A percentile compares a stretch with the other conserved stretches of the same genome.
Evolutionary conservation across 768 basidiomycete species (phyloP).

Genomic region (Suillus bovinus): DNA sequence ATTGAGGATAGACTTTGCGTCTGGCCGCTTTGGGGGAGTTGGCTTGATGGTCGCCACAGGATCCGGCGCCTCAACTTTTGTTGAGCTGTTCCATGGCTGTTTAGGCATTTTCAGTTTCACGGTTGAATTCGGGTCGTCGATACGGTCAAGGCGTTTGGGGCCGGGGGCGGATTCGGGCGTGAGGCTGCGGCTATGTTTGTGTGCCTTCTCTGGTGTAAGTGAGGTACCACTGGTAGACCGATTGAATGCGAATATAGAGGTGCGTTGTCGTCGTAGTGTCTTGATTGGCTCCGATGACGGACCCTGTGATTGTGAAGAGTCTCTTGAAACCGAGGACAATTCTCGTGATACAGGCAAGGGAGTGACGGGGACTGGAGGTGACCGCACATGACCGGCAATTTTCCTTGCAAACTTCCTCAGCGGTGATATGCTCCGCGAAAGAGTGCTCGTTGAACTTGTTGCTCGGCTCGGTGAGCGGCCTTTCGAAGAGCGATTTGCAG

Average conservation of each 20-base stretch:
- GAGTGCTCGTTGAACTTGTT: conserved; percentile 46
- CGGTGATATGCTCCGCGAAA: conserved; percentile 80
- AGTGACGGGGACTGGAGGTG: conserved; percentile 42
- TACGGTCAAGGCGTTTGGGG: conserved; percentile 27
- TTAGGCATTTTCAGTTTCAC: conserved; percentile 42
- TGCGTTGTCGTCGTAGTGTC: conserved; percentile 52
- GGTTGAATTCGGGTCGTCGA: conserved; percentile 39
- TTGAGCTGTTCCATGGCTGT: conserved; percentile 81
- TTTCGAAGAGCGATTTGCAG: conserved; percentile 46
- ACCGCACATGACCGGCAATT: conserved; percentile 51
- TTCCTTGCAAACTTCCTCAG: conserved; percentile 76
- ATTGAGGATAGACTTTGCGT: conserved; percentile 46
- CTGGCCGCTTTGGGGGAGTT: conserved; percentile 49
- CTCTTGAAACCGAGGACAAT: conserved; percentile 10
- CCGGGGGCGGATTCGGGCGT: conserved; percentile 70
- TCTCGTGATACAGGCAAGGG: conserved; percentile 49
- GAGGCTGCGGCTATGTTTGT: conserved; percentile 70
- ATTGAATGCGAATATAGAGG: conserved; percentile 62
- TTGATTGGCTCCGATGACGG: conserved; percentile 57
- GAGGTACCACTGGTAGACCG: conserved; percentile 41
- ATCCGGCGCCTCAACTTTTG: conserved; percentile 59
- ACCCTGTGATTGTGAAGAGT: conserved; percentile 21
- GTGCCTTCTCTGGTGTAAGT: conserved; percentile 57
- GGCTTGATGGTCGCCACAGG: conserved; percentile 47
- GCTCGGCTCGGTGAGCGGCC: conserved; percentile 41